Conservation (phyloP, 495 filamentous ascomycete genomes). For the Polyplosphaeria fusca region DNA sequence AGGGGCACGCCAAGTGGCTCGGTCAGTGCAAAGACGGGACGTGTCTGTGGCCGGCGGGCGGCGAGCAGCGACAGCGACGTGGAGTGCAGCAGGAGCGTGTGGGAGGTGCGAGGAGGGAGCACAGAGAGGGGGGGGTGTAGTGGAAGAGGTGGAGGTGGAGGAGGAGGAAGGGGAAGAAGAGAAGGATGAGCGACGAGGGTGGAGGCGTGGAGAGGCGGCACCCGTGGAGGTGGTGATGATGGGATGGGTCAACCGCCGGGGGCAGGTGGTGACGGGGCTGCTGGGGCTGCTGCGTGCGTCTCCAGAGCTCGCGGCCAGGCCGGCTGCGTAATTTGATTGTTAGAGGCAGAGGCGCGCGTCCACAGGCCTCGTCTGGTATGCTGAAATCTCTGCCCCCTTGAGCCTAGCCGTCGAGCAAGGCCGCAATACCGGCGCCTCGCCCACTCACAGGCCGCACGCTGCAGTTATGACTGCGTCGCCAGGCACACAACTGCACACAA, state of each 20-base stretch:
- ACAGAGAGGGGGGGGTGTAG: too few relatives aligned
- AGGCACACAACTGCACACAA: constrained; percentile 11
- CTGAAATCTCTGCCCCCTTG: background rate
- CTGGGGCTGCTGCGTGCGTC: background rate
- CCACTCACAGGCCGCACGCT: constrained; percentile 17
- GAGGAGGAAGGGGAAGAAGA: background rate
- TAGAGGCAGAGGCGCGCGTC: background rate
- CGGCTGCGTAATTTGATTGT: constrained; percentile 10
- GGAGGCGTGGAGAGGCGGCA: constrained; percentile 1
- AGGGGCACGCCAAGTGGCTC: background rate
- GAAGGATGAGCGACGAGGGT: background rate
- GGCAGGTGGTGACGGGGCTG: background rate
- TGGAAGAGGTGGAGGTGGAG: background rate
- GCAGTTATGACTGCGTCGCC: background rate
- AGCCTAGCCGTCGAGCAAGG: background rate
- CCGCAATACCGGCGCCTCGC: constrained; percentile 14
- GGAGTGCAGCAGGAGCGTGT: too few relatives aligned
- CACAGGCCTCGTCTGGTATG: background rate
- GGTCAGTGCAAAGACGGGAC: background rate
- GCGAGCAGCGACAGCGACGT: background rate
- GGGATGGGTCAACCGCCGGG: background rate
- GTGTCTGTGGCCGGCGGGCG: too few relatives aligned
- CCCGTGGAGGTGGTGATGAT: background rate
- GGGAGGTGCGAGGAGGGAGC: too few relatives aligned
- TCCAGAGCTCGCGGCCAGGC: background rate